phyloP scores from a whole-genome alignment of 176 grass and related monocot species.

The Triticum urartu region DNA sequence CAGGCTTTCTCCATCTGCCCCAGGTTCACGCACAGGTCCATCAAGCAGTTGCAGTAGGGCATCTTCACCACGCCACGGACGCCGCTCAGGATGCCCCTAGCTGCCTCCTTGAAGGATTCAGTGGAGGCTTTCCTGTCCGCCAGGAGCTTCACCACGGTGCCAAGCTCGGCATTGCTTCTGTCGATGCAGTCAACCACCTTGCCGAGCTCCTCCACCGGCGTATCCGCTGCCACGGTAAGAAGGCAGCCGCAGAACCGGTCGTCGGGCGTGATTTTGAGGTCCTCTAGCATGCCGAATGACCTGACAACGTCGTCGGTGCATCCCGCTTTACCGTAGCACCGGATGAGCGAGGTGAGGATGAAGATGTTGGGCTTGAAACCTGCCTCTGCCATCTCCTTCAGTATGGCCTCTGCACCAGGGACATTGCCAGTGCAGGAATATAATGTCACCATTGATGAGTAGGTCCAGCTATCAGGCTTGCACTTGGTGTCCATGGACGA shows the following conservation, averaged over 20 bases:
- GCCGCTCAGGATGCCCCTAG: conserved; percentile 41
- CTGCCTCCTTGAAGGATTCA: conserved; percentile 51
- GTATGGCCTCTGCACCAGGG: conserved; percentile 54
- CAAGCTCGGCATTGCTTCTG: conserved; percentile 51
- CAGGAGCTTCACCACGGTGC: conserved; percentile 61
- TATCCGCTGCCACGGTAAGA: conserved; percentile 58
- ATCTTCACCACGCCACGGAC: conserved; percentile 58
- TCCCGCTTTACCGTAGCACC: conserved; percentile 72
- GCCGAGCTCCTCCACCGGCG: conserved; percentile 50
- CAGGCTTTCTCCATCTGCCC: conserved; percentile 59
- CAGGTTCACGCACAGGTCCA: conserved; percentile 73
- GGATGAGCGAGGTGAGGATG: conserved; percentile 80
- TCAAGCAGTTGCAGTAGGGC: conserved; percentile 83
- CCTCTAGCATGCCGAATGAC: conserved; percentile 56
- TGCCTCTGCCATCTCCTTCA: conserved; percentile 73
- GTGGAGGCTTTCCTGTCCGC: conserved; percentile 27
- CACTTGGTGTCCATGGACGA: conserved; percentile 31
- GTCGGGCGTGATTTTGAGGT: conserved; percentile 54
- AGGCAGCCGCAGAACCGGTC: conserved; percentile 83
- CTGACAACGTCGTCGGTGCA: conserved; percentile 55
- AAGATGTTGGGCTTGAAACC: conserved; percentile 75
- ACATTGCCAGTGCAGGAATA: conserved; percentile 73
- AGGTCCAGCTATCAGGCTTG: conserved; percentile 86
- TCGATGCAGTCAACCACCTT: conserved; percentile 77
- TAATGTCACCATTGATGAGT: conserved; percentile 78